Base-by-base conservation (phyloP, 495 filamentous ascomycete genomes). In the Elasticomyces elasticus region DNA sequence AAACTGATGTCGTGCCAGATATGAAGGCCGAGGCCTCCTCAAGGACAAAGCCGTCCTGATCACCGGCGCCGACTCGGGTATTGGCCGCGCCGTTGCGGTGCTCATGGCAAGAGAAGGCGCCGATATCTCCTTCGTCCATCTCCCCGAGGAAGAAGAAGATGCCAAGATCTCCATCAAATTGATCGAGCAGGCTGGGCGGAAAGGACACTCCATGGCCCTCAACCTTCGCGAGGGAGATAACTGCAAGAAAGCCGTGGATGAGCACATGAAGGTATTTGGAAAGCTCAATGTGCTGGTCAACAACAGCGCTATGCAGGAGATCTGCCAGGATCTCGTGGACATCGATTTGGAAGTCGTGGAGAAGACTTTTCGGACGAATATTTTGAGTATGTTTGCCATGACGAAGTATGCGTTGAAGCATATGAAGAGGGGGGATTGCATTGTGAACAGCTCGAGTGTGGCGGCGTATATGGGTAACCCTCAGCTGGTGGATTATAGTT, bases 321-420 rank as follows among this genome's bases (percentile, higher is more conserved):
- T 75, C 61, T 77, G 71, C 62, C 61, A 69, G 12, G 72, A 81
- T 31, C 67, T 82, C 23, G 58, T 58, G 1, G 67, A 82, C 1
- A 81, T 78, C 26, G 67, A 79, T 55, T 66, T 80, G 19, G 70
- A 74, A 27, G 65, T 67, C 12, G 73, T 78, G 11, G 71, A 76
- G 46, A 72, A 73, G 49, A 72, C 71, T 0, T 85, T 81, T 70
- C 69, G 71, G 22, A 72, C 64, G 46, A 84, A 86, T 49, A 74
- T 85, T 42, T 59, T 83, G 31, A 73, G 76, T 58, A 79, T 83
- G 72, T 78, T 85, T 59, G 76, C 79, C 19, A 66, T 83, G 55
- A 73, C 76, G 11, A 85, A 84, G 59, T 82, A 70, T 55, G 72
- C 70, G 62, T 70, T 72, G 15, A 25, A 45, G 24, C 35, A 59